These are phyloP conservation scores for Penicillium sp. DNA, from an alignment of 2,329 filamentous ascomycete genomes.

Conservation along the genomic window DNA sequence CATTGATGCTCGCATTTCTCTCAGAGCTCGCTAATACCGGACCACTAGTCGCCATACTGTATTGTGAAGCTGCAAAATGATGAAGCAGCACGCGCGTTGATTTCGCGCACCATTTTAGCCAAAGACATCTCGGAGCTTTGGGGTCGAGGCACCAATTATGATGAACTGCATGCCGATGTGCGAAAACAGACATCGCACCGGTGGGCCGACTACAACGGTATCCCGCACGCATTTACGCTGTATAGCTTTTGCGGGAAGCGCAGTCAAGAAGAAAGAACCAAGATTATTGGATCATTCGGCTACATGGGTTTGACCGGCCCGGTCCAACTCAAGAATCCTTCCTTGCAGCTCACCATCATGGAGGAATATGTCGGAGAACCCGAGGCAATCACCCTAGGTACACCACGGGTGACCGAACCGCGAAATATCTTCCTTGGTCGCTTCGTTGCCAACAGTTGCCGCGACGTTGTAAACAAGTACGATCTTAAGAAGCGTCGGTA, in stretches of 20 bases:
- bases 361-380: constrained; percentile 66
- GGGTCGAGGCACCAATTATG: constrained; percentile 65
- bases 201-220: constrained; percentile 61
- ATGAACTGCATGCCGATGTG: constrained; percentile 63
- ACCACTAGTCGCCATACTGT: constrained; percentile 75
- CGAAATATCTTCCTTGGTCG: constrained; percentile 66
- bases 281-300: constrained; percentile 73
- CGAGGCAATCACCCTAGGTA: constrained; percentile 31
- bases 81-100: constrained; percentile 59
- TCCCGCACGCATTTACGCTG: constrained; percentile 76
- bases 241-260: constrained; percentile 77
- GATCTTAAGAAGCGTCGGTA: constrained; percentile 91
- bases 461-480: constrained; percentile 65
- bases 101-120: constrained; percentile 72
- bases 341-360: constrained; percentile 71
- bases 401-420: constrained; percentile 47
- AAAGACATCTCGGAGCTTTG: constrained; percentile 86
- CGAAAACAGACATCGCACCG: constrained; percentile 53
- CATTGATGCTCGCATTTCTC: neutral
- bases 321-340: constrained; percentile 68
- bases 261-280: constrained; percentile 56
- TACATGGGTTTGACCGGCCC: constrained; percentile 74
- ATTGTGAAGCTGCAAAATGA: constrained; percentile 64
- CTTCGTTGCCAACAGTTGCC: constrained; percentile 59
- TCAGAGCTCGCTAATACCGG: constrained; percentile 1